A percentile compares a stretch with the other conserved stretches of the same genome.
These are phyloP conservation scores for Arachis hypogaea DNA, from an alignment of 306 rosid genomes.

Conservation along the genomic window DNA sequence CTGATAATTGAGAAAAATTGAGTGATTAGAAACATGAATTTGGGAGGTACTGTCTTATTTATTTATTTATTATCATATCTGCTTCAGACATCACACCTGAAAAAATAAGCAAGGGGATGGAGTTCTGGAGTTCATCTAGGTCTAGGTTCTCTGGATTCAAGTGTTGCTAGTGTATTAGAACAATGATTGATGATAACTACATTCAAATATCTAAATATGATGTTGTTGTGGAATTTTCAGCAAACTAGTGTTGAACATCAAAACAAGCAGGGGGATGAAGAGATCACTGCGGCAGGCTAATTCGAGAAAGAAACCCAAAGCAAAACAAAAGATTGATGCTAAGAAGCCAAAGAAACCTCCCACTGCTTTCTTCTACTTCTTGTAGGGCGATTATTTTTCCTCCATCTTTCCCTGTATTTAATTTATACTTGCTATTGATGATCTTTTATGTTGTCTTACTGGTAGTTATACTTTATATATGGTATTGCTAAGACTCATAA, in stretches of 20 bases:
- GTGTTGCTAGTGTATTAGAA: neutral
- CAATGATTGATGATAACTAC: neutral
- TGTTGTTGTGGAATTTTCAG: conserved; percentile 45
- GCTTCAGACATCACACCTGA: neutral
- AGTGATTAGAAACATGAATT: conserved; percentile 3
- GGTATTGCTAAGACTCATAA: neutral
- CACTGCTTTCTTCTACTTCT: conserved; percentile 93
- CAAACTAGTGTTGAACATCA: conserved; percentile 62
- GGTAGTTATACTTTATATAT: neutral
- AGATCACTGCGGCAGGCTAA: conserved; percentile 29
- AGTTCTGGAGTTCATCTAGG: conserved; percentile 2
- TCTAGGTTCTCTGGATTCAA: conserved; percentile 4
- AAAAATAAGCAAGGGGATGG: conserved; percentile 12
- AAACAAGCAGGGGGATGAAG: conserved; percentile 51
- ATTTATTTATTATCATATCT: neutral
- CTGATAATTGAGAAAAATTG: neutral
- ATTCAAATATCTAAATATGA: conserved; percentile 4
- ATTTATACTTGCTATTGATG: conserved; percentile 24
- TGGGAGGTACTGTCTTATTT: conserved; percentile 17
- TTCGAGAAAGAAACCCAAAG: conserved; percentile 54
- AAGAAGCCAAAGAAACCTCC: conserved; percentile 97
- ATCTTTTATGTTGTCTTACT: conserved; percentile 27
- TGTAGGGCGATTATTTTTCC: conserved; percentile 53
- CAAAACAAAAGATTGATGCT: conserved; percentile 68
- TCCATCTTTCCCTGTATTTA: neutral